Percentiles rank a stretch among this genome's conserved stretches.
These are phyloP conservation scores for Sclerotinia subarctica DNA, from an alignment of 2,329 filamentous ascomycete species.

Conservation along the genomic window DNA sequence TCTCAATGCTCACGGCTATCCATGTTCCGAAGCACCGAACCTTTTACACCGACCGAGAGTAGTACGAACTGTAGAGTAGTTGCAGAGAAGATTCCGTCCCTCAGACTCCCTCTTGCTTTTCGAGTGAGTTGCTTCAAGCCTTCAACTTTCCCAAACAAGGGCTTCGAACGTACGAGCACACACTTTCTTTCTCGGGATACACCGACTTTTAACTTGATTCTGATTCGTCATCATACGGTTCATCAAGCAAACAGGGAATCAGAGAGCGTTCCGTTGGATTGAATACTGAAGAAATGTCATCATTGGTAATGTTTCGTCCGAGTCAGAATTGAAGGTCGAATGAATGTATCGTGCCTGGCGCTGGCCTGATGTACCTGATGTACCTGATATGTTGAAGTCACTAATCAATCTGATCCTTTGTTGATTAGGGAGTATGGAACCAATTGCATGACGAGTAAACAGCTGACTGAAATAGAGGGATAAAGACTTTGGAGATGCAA, in stretches of 20 bases:
- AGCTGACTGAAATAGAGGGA: background rate
- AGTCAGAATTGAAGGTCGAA: background rate
- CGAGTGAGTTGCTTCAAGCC: background rate
- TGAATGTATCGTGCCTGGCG: background rate
- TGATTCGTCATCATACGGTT: slow-evolving; percentile 14
- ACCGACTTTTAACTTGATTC: slow-evolving; percentile 1
- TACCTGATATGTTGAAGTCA: background rate
- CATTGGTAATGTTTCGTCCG: background rate
- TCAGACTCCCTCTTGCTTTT: background rate
- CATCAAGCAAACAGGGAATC: background rate
- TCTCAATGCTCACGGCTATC: background rate
- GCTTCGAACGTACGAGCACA: background rate
- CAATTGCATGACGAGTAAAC: background rate
- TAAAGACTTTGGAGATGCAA: background rate
- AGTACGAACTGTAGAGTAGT: background rate
- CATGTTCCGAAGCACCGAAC: background rate
- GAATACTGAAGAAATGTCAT: background rate
- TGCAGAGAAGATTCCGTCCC: background rate
- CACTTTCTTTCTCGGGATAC: background rate
- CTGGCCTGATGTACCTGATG: slow-evolving; percentile 1
- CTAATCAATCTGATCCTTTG: background rate
- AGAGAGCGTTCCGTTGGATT: background rate
- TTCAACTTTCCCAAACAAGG: background rate
- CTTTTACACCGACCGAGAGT: background rate
- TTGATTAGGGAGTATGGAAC: background rate